phyloP scores from a whole-genome alignment of 2,329 filamentous ascomycete genomes.

The Fusarium palustre region DNA sequence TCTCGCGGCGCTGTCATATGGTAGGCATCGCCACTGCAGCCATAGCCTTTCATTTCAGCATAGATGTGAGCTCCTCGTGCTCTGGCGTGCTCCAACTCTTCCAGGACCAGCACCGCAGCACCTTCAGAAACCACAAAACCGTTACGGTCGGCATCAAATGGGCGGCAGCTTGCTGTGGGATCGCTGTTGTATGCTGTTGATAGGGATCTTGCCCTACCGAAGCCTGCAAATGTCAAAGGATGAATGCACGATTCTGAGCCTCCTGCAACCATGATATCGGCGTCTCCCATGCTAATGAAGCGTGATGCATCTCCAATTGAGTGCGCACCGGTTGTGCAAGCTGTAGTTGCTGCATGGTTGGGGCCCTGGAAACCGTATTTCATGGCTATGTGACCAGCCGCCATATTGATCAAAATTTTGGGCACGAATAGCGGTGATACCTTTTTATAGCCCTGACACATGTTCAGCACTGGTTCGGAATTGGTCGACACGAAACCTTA shows the following conservation, averaged over 20 bases:
- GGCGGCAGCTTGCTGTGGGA: conserved; percentile 79
- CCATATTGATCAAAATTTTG: conserved; percentile 92
- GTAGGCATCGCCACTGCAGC: conserved; percentile 88
- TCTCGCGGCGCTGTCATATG: conserved; percentile 92
- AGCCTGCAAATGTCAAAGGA: conserved; percentile 90
- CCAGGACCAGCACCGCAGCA: conserved; percentile 86
- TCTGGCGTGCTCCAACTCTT: conserved; percentile 90
- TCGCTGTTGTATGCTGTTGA: conserved; percentile 82
- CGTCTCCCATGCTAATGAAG: conserved; percentile 91
- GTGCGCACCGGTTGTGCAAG: conserved; percentile 95
- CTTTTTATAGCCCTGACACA: conserved; percentile 83
- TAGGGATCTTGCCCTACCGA: conserved; percentile 86
- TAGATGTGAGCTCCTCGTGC: conserved; percentile 84
- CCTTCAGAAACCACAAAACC: conserved; percentile 97
- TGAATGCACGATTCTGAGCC: conserved; percentile 96
- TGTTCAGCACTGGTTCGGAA: conserved; percentile 16
- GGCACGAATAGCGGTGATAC: conserved; percentile 95
- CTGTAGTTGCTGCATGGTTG: conserved; percentile 92
- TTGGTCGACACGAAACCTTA: conserved; percentile 57
- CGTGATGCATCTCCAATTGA: conserved; percentile 94
- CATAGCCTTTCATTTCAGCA: conserved; percentile 90
- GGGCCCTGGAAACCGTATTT: conserved; percentile 89
- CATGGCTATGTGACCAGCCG: conserved; percentile 95
- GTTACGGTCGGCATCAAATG: conserved; percentile 82
- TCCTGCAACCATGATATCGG: conserved; percentile 95